Evolutionary conservation across 2,329 filamentous ascomycete species (phyloP), one percentile per base, ranked within the genome.

Genomic region (Ascochyta pisi): DNA sequence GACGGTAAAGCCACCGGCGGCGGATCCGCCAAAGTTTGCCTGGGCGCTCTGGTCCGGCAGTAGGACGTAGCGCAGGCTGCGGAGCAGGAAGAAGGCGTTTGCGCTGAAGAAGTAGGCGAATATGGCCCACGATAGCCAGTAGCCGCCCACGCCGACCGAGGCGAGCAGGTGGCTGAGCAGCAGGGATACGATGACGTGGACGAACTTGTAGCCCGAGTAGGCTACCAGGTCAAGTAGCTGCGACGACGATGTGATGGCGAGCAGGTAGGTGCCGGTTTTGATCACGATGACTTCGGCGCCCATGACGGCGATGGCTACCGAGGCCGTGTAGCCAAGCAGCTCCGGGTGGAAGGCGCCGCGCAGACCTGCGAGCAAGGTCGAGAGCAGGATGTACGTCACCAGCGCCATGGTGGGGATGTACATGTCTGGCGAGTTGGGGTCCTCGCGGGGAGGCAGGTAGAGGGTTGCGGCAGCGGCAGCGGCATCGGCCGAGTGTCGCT

Each of bases 391-490:
- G 77, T 99, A 99, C 23, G 95, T 99, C 42, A 98, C 92, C 49
- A 99, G 83, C 1, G 95, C 94, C 95, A 99, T 99, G 70, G 96
- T 75, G 15, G 93, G 93, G 68, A 99, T 99, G 80, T 99, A 99
- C 93, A 99, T 98, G 78, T 99, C 95, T 15, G 96, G 95, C 63
- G 92, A 96, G 79, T 99, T 99, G 77, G 98, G 83, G 73, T 99
- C 95, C 76, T 99, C 94, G 62, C 95, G 85, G 2, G 95, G 95
- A 5, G 95, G 92, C 7, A 97, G 84, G 77, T 95, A 99, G 23
- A 68, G 58, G 0, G 61, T 58, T 2, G 64, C 53, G 12, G 55
- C 51, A 0, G 62, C 61, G 13, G 55, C 55, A 2, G 61, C 33
- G 2, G 66, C 53, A 45, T 68, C 66, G 39, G 47, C 29, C 9